Evolutionary conservation across 805 yeast species (phyloP), one percentile per base, ranked within the genome.

Genomic region (Candida takata): DNA sequence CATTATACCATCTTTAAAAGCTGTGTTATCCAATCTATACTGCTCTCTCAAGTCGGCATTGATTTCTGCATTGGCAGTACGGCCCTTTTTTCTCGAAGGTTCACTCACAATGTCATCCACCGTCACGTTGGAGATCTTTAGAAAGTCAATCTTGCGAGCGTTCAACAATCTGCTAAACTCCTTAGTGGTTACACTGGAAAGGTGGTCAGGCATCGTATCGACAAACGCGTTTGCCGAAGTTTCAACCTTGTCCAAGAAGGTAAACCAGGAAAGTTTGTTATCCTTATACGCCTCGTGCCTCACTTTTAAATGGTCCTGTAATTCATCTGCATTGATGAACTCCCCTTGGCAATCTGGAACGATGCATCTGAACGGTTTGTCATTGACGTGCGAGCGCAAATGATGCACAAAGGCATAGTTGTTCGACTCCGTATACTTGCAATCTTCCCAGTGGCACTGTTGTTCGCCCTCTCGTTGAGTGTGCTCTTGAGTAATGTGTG

Each of bases 331-430:
- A 36, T 81, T 55, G 1, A 75, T 68, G 49, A 78, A 79, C 30
- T 68, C 67, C 42, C 72, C 67, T 34, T 68, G 70, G 54, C 90
- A 82, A 44, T 78, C 84, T 2, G 84, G 84, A 11, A 79, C 61
- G 1, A 72, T 65, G 53, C 90, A 82, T 46, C 64, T 70, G 45
- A 70, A 77, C 24, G 84, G 84, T 47, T 69, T 69, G 47, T 79
- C 83, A 2, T 81, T 78, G 0, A 82, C 74, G 52, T 82, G 90
- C 2, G 74, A 65, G 37, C 84, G 55, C 44, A 79, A 61, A 50
- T 81, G 90, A 0, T 81, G 65, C 1, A 77, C 62, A 23, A 82
- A 61, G 1, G 81, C 79, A 54, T 72, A 71, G 33, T 77, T 51
- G 6, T 28, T 9, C 75, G 69, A 12, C 74, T 74, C 48, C 71